A percentile compares a stretch with the other conserved stretches of the same genome.
These are phyloP conservation scores for Colletotrichum somersetense DNA, from an alignment of 2,329 filamentous ascomycete genomes.

Conservation along the genomic window DNA sequence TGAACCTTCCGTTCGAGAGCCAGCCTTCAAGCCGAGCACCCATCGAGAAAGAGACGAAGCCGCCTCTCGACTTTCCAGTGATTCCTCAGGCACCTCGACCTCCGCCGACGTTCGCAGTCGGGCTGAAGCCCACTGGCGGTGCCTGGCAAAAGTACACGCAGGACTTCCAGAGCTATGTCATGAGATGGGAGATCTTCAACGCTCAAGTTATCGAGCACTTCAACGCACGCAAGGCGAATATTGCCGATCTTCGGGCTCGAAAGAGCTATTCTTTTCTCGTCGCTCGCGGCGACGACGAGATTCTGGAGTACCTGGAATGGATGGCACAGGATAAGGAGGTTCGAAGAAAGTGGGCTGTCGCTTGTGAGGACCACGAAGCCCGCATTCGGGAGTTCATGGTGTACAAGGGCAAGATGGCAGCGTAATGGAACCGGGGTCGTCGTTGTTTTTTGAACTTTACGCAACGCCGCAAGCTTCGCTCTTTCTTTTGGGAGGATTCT, in stretches of 20 bases:
- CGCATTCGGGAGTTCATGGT: conserved; percentile 70
- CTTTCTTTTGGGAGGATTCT: background rate
- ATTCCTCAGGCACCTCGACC: conserved; percentile 64
- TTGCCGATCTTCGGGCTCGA: conserved; percentile 53
- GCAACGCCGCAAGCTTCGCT: background rate
- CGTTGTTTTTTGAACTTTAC: background rate
- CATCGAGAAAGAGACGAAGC: conserved; percentile 50
- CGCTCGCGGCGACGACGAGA: conserved; percentile 57
- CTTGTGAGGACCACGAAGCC: conserved; percentile 70
- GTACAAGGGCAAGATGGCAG: conserved; percentile 59
- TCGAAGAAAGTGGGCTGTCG: conserved; percentile 70
- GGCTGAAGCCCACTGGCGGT: conserved; percentile 56
- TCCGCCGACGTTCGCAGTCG: conserved; percentile 57
- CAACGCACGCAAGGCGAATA: conserved; percentile 61
- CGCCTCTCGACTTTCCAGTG: conserved; percentile 59
- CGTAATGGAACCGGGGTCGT: conserved; percentile 38
- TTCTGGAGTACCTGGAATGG: conserved; percentile 70
- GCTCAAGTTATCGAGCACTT: conserved; percentile 69
- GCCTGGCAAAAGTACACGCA: conserved; percentile 65
- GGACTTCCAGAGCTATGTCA: conserved; percentile 67
- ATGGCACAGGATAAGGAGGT: conserved; percentile 75
- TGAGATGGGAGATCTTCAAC: conserved; percentile 58
- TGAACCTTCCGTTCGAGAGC: conserved; percentile 69
- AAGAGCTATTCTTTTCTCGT: conserved; percentile 62
- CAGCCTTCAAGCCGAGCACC: conserved; percentile 59